Base-by-base conservation (phyloP, 768 basidiomycete genomes). In the Suillus cothurnatus region DNA sequence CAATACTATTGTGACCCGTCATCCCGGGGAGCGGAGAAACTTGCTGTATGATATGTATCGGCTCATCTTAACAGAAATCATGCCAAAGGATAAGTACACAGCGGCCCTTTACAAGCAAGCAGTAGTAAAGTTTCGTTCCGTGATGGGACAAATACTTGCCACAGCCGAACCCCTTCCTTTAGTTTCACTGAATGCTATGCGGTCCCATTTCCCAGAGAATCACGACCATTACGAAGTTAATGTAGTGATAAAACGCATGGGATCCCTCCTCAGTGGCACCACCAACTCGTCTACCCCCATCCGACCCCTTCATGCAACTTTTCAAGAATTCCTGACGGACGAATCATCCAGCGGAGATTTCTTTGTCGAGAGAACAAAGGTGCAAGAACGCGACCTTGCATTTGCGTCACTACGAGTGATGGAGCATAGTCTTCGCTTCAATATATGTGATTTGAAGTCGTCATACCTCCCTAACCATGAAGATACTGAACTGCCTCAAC, bases 381-480 rank as follows among this genome's bases (percentile, higher is more conserved):
- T 7, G 6, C 39, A 41, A 19, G 34, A 64, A 21, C 3, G 36
- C 14, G 38, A 38, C 28, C 45, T 69, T 19, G 66, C 66, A 26
- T 26, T 52, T 19, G 39, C 17, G 17, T 41, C 39, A 41, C 17
- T 41, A 17, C 50, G 59, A 2, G 62, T 74, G 17, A 74, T 80
- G 80, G 66, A 73, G 6, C 50, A 61, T 12, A 66, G 56, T 2
- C 74, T 79, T 34, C 63, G 66, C 57, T 81, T 81, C 70, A 78
- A 81, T 61, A 78, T 81, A 7, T 77, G 74, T 64, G 45, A 74
- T 7, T 62, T 81, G 7, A 65, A 70, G 43, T 73, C 70, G 11
- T 79, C 79, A 1, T 71, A 74, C 61, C 31, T 70, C 15, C 66
- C 41, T 11, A 78, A 41, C 39, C 17, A 41, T n/a, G n/a, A n/a